Base-by-base conservation (phyloP, 129 eudicot species). In the Pittosporum tobira region DNA sequence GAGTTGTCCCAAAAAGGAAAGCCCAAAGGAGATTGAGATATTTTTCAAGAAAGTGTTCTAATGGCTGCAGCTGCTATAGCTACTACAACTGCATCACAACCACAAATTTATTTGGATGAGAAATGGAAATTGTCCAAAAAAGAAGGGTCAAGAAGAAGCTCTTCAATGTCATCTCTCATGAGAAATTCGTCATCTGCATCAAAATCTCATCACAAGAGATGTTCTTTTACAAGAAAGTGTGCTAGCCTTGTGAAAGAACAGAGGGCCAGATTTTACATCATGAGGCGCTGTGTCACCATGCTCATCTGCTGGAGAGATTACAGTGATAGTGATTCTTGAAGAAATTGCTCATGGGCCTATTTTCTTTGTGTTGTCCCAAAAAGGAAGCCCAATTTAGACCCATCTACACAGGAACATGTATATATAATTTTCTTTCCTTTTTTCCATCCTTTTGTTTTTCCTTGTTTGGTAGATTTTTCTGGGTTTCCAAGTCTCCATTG, bases 231-330 rank as follows among this genome's bases (percentile, higher is more conserved):
- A 29, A 70, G 88, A 56, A 84, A 78, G 57, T 81, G 85, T 43
- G 85, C 88, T 13, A 68, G 71, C 0, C 66, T 84, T 2, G 88
- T 84, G 19, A 84, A 84, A 46, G 85, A 84, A 63, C 94, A 84
- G 50, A 72, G 94, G 52, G 88, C 94, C 26, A 75, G 88, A 40
- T 84, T 81, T 62, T 84, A 84, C 70, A 80, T 84, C 78, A 69
- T 84, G 80, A 55, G 85, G 22, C 81, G 88, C 9, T 84, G 94
- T 23, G 88, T 84, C 36, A 75, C 82, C 16, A 84, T 84, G 94
- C 82, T 84, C 29, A 31, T 80, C 46, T 84, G 94, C 26, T 84
- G 88, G 88, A 78, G 88, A 18, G 94, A 84, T 19, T 77, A 77
- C 62, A 59, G 63, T 14, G 94, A 84, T 57, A 59, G 63, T 14